These are phyloP conservation scores for Magnusiomyces magnusii DNA, from an alignment of 1,139 yeast genomes.

Conservation along the genomic window DNA sequence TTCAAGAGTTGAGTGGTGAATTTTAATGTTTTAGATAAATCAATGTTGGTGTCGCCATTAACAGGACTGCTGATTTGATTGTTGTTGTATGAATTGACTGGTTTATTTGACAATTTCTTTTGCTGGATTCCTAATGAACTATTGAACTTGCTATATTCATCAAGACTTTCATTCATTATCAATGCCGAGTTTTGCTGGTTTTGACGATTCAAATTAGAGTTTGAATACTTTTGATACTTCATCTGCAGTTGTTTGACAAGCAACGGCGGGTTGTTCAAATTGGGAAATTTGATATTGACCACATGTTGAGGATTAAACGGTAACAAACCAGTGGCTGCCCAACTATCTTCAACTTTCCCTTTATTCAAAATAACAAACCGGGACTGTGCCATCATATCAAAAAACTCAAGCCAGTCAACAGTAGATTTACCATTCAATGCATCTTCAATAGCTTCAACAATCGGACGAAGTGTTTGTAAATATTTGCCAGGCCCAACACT, in stretches of 20 bases:
- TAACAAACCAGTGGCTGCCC: not conserved
- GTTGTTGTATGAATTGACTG: not conserved
- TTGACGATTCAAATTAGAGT: not conserved
- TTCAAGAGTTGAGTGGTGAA: not conserved
- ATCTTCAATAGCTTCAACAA: not conserved
- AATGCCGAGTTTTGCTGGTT: not conserved
- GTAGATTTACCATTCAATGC: not conserved
- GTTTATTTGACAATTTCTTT: not conserved
- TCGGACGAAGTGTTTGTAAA: not conserved
- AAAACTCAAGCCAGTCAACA: not conserved
- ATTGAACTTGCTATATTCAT: not conserved
- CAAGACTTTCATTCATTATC: not conserved
- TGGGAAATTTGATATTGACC: not conserved
- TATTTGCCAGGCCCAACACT: conserved; percentile 5
- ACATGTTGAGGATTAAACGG: conserved; percentile 1
- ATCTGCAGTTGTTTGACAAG: conserved; percentile 2
- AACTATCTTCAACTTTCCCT: conserved; percentile 1
- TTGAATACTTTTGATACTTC: not conserved
- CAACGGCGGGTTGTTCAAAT: conserved; percentile 3
- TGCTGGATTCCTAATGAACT: not conserved
- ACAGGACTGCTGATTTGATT: not conserved
- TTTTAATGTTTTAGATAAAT: not conserved
- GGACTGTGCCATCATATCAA: conserved; percentile 1
- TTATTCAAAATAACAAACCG: not conserved
- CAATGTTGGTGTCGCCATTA: not conserved